Percentiles rank a stretch among this genome's conserved stretches.
phyloP scores from a whole-genome alignment of 352 stramenopile genomes.

The Pythium coloratum region DNA sequence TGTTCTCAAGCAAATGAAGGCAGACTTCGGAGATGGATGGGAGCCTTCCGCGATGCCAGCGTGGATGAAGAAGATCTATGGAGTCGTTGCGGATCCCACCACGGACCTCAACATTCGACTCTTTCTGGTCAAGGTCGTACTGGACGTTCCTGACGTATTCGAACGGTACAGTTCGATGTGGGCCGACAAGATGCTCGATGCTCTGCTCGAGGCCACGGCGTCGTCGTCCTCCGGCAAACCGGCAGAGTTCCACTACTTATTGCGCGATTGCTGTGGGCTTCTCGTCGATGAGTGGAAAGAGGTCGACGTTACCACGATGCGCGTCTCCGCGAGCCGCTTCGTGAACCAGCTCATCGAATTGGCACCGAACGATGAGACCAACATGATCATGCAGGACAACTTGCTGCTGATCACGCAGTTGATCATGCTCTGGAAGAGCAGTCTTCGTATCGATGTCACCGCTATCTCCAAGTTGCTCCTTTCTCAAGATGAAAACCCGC shows the following conservation, averaged over 20 bases:
- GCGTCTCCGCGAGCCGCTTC: conserved; percentile 41
- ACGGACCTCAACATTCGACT: conserved; percentile 59
- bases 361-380: conserved; percentile 44
- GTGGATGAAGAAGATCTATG: conserved; percentile 81
- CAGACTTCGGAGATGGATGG: conserved; percentile 65
- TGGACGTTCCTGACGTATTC: conserved; percentile 68
- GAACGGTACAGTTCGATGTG: conserved; percentile 45
- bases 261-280: conserved; percentile 72
- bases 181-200: conserved; percentile 54
- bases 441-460: conserved; percentile 39
- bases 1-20: conserved; percentile 78
- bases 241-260: conserved; percentile 71
- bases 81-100: conserved; percentile 41
- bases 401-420: conserved; percentile 54
- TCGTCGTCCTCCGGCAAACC: conserved; percentile 23
- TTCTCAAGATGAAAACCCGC: conserved; percentile 38
- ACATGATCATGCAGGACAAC: conserved; percentile 69
- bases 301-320: conserved; percentile 24
- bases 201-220: conserved; percentile 46
- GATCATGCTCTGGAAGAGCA: conserved; percentile 58
- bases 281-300: conserved; percentile 56
- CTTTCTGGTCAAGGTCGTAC: conserved; percentile 71
- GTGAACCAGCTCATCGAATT: conserved; percentile 57
- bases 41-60: conserved; percentile 47
- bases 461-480: conserved; percentile 42